Evolutionary conservation across 2,329 filamentous ascomycete genomes (phyloP), one percentile per base, ranked within the genome.

Genomic region (Sporothrix curviconia): DNA sequence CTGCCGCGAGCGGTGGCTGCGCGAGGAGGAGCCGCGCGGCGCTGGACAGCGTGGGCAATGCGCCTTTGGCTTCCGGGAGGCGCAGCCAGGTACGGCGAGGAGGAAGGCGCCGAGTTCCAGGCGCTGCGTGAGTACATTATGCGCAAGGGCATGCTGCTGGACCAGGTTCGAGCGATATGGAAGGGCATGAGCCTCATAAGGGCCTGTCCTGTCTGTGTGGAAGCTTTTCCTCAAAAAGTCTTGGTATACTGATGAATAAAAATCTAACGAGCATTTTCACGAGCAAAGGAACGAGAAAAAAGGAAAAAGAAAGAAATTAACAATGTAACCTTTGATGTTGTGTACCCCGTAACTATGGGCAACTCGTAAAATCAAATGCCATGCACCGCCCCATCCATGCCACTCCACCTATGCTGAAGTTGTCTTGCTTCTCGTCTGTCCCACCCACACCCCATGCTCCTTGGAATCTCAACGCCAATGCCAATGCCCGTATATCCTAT

Each of bases 71-170:
- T 99, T 96, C 73, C 86, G 87, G 66, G 89, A 96, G 69, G 72
- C 77, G 28, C 85, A 82, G 75, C 84, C n/a, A n/a, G 86, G 68
- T 82, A 89, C 67, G 94, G 94, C 1, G 91, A 96, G 68, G 94
- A 99, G 73, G 88, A 91, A 63, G 92, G 94, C 0, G 80, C 84
- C 55, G 92, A 96, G 61, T 99, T 94, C 90, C 87, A 95, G 65
- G 82, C 81, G 32, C 76, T 99, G 62, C 83, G 86, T 64, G 89
- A 96, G 73, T 94, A 90, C 73, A 84, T 91, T 65, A 83, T 89
- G 37, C 79, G 87, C 66, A 86, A 88, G 67, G 87, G 89, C 28
- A 96, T 97, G 92, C 80, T 95, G 64, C 75, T 99, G 54, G 94
- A 99, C 72, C 85, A 86, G 63, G 86, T 90, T 15, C 89, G 92